These are phyloP conservation scores for Umbilicus rupestris DNA, from an alignment of 164 flowering plant species.

Conservation along the genomic window DNA sequence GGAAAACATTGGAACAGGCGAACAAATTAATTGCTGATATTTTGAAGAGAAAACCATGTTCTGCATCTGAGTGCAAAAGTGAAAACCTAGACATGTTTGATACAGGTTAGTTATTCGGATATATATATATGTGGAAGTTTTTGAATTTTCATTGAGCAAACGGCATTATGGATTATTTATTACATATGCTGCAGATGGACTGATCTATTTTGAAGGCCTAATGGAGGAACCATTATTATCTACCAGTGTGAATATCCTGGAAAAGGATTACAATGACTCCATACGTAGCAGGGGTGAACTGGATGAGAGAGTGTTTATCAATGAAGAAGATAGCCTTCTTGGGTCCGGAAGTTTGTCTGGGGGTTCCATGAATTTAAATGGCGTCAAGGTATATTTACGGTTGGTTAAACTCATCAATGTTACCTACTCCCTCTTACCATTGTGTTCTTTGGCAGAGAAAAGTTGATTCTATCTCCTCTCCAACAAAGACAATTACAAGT, in stretches of 20 bases:
- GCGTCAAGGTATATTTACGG: constrained; percentile 53
- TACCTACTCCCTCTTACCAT: neutral
- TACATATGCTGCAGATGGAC: constrained; percentile 50
- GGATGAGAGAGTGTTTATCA: constrained; percentile 75
- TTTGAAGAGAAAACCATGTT: constrained; percentile 50
- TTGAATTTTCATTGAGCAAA: neutral
- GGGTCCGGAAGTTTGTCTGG: constrained; percentile 81
- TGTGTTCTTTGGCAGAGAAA: constrained; percentile 47
- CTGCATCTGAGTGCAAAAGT: constrained; percentile 53
- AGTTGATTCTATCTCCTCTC: constrained; percentile 57
- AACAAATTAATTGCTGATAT: constrained; percentile 54
- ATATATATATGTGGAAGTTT: constrained; percentile 2
- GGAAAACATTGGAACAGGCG: constrained; percentile 56
- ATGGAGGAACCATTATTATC: constrained; percentile 62
- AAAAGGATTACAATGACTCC: constrained; percentile 73
- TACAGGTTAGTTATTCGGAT: constrained; percentile 35
- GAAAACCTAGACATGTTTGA: constrained; percentile 46
- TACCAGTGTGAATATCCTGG: constrained; percentile 45
- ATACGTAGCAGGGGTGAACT: constrained; percentile 56
- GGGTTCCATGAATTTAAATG: constrained; percentile 43
- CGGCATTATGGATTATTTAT: neutral
- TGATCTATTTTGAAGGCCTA: constrained; percentile 67
- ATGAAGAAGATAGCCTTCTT: constrained; percentile 80
- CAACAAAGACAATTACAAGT: constrained; percentile 60
- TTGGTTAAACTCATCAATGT: neutral